Percentiles rank a stretch among this genome's conserved stretches.
phyloP scores from a whole-genome alignment of 371 early-diverging fungal genomes.

The Zychaea mexicana region DNA sequence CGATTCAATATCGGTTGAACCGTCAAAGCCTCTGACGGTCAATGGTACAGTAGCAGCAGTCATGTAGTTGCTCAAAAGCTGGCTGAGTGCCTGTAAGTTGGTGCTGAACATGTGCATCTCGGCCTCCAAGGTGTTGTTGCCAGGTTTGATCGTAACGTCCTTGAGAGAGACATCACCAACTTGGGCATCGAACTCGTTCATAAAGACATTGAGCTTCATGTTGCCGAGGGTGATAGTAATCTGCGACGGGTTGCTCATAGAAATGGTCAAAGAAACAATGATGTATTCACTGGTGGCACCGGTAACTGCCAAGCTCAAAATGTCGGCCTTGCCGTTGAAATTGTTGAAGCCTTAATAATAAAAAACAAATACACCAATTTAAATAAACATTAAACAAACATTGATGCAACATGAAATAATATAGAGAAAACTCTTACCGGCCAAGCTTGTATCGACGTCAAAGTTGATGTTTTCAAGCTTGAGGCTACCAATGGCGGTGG shows the following conservation, averaged over 20 bases:
- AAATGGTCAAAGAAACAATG: conserved; percentile 4
- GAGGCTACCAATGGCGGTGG: conserved; percentile 57
- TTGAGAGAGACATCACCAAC: conserved; percentile 43
- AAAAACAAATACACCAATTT: neutral
- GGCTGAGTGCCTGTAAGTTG: conserved; percentile 21
- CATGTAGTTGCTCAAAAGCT: conserved; percentile 37
- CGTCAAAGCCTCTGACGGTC: conserved; percentile 37
- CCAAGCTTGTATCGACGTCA: conserved; percentile 49
- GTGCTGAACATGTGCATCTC: conserved; percentile 41
- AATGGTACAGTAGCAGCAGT: conserved; percentile 45
- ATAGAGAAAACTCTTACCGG: conserved; percentile 40
- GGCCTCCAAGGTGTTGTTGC: conserved; percentile 42
- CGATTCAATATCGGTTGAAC: conserved; percentile 47
- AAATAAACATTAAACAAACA: neutral
- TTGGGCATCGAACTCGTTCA: conserved; percentile 30
- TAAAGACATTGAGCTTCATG: conserved; percentile 46
- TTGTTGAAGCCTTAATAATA: conserved; percentile 35
- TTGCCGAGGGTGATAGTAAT: conserved; percentile 56
- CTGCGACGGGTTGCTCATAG: conserved; percentile 43
- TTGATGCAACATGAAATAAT: neutral
- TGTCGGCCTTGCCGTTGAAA: conserved; percentile 45
- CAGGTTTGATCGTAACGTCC: conserved; percentile 50
- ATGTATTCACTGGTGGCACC: conserved; percentile 38
- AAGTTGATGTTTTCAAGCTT: conserved; percentile 49
- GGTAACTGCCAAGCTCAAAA: conserved; percentile 38